A percentile compares a stretch with the other conserved stretches of the same genome.
These are phyloP conservation scores for Paramecium caudatum DNA, from an alignment of 73 alveolate genomes.

Conservation along the genomic window DNA sequence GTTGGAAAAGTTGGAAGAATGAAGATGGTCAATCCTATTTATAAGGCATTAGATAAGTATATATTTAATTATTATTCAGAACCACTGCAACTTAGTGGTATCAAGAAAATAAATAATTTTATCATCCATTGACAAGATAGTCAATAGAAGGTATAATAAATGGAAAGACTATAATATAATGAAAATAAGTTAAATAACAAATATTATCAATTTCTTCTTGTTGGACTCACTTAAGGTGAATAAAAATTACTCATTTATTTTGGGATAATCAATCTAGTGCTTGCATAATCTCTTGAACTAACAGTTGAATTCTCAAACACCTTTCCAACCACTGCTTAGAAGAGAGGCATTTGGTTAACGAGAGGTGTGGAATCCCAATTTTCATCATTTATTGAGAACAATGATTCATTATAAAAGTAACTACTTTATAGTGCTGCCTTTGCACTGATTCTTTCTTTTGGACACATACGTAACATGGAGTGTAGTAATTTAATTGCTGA, in stretches of 20 bases:
- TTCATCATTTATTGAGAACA: conserved; percentile 34
- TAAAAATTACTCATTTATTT: conserved; percentile 1
- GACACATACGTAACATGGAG: background rate
- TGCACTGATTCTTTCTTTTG: conserved; percentile 11
- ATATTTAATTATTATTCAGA: background rate
- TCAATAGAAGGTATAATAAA: conserved; percentile 50
- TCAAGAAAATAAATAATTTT: conserved; percentile 71
- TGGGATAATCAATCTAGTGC: background rate
- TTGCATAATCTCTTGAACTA: background rate
- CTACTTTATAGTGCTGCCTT: conserved; percentile 50
- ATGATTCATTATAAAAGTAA: conserved; percentile 40
- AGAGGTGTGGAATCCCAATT: conserved; percentile 19
- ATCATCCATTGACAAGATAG: conserved; percentile 79
- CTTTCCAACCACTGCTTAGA: background rate
- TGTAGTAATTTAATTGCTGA: background rate
- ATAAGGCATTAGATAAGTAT: conserved; percentile 70
- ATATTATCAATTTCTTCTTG: background rate
- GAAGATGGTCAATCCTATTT: conserved; percentile 78
- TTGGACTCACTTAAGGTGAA: conserved; percentile 47
- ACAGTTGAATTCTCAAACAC: background rate
- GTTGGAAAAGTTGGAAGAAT: conserved; percentile 77
- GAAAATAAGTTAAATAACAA: background rate
- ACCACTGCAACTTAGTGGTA: conserved; percentile 69
- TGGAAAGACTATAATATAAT: background rate
- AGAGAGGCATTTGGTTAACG: background rate